Evolutionary conservation across 371 early-diverging fungal species (phyloP).

Genomic region (Lichtheimia ramosa): DNA sequence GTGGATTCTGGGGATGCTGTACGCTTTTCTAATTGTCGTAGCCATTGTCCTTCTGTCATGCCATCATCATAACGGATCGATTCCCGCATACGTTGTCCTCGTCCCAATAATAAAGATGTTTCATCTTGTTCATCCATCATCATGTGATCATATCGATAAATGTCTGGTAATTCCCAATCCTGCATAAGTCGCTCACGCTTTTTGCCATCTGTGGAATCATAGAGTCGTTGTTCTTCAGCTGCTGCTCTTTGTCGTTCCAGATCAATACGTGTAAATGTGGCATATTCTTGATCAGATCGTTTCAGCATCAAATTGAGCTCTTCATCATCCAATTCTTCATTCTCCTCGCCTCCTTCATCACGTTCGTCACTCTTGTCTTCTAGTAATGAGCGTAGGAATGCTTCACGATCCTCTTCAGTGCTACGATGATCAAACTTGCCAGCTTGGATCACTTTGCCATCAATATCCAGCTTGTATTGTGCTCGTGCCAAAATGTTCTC

Average conservation of each 20-base stretch:
- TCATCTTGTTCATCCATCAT: conserved; percentile 8
- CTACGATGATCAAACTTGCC: conserved; percentile 98
- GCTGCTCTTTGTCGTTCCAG: conserved; percentile 45
- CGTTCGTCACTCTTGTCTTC: conserved; percentile 66
- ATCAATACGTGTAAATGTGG: conserved; percentile 45
- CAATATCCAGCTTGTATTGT: conserved; percentile 95
- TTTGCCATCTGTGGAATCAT: conserved; percentile 34
- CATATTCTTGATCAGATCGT: conserved; percentile 50
- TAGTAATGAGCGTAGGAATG: conserved; percentile 82
- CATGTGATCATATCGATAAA: conserved; percentile 68
- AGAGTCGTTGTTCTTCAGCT: conserved; percentile 30
- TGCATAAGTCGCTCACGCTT: conserved; percentile 77
- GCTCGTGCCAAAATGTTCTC: conserved; percentile 96
- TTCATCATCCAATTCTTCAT: conserved; percentile 68
- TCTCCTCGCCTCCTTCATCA: conserved; percentile 62
- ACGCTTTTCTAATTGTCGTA: conserved; percentile 24
- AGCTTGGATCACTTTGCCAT: conserved; percentile 98
- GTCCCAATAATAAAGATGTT: conserved; percentile 32
- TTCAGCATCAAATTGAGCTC: conserved; percentile 60
- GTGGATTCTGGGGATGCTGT: background rate
- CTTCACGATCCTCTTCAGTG: conserved; percentile 91
- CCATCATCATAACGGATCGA: conserved; percentile 88
- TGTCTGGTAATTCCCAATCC: conserved; percentile 86
- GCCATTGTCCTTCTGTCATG: conserved; percentile 92
- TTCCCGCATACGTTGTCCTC: conserved; percentile 72